Evolutionary conservation across 352 stramenopile genomes (phyloP).

Genomic region (Pythium brachiatum): DNA sequence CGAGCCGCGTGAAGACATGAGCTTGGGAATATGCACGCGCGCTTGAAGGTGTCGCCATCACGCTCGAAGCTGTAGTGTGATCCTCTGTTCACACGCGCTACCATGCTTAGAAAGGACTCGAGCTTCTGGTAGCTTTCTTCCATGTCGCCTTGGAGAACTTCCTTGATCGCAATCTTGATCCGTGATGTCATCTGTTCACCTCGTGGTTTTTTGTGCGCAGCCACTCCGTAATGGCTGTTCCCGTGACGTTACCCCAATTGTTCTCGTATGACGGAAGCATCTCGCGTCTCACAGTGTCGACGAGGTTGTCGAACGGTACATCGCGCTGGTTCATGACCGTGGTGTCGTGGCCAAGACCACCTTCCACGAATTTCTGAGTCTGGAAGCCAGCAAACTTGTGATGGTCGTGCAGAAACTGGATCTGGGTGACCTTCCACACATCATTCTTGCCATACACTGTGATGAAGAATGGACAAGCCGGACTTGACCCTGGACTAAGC

Average conservation of each 20-base stretch:
- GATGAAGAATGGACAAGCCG: slow-evolving; percentile 12
- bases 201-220: not conserved
- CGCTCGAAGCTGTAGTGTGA: not conserved
- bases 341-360: not conserved
- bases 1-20: not conserved
- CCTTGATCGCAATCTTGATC: not conserved
- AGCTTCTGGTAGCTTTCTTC: slow-evolving; percentile 5
- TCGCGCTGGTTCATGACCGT: not conserved
- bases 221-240: not conserved
- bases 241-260: not conserved
- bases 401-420: slow-evolving; percentile 9
- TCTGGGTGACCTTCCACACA: slow-evolving; percentile 3
- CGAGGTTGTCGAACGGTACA: not conserved
- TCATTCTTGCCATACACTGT: not conserved
- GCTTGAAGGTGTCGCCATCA: not conserved
- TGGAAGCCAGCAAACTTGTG: slow-evolving; percentile 2
- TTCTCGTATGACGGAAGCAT: not conserved
- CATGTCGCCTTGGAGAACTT: not conserved
- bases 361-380: not conserved
- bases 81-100: not conserved
- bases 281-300: not conserved
- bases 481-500: not conserved
- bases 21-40: not conserved
- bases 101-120: not conserved
- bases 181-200: not conserved